These are phyloP conservation scores for Metschnikowia cubensis DNA, from an alignment of 805 yeast species.

Conservation along the genomic window DNA sequence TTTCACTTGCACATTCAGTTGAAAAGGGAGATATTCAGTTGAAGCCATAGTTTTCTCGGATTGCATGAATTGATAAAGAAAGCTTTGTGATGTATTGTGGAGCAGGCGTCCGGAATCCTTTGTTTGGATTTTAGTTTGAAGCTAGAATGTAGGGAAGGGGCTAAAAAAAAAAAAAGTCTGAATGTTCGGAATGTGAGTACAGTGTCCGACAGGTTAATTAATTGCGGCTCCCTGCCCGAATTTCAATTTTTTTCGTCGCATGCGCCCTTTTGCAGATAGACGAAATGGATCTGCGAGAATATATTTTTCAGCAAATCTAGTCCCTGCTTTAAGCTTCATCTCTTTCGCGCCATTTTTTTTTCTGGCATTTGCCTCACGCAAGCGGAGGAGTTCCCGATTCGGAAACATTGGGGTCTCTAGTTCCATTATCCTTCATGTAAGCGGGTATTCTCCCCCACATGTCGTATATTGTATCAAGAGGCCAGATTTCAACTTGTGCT, in stretches of 20 bases:
- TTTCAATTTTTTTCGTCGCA: neutral
- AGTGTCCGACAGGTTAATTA: neutral
- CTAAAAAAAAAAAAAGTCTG: neutral
- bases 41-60: neutral
- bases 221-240: neutral
- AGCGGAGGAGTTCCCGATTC: neutral
- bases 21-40: slow-evolving; percentile 1
- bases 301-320: neutral
- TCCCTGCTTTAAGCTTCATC: neutral
- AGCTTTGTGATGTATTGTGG: neutral
- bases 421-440: too few species aligned
- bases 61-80: neutral
- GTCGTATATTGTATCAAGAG: neutral
- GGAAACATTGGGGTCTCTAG: neutral
- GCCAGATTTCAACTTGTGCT: neutral
- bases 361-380: too few species aligned
- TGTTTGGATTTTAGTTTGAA: neutral
- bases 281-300: neutral
- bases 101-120: neutral
- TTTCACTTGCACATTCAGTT: neutral
- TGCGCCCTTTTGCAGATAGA: slow-evolving; percentile 2
- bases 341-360: neutral
- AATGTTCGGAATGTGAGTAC: neutral
- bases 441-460: too few species aligned
- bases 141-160: neutral